Percentiles rank a stretch among this genome's conserved stretches.
phyloP scores from a whole-genome alignment of 306 rosid genomes.

The Dicorynia guianensis region DNA sequence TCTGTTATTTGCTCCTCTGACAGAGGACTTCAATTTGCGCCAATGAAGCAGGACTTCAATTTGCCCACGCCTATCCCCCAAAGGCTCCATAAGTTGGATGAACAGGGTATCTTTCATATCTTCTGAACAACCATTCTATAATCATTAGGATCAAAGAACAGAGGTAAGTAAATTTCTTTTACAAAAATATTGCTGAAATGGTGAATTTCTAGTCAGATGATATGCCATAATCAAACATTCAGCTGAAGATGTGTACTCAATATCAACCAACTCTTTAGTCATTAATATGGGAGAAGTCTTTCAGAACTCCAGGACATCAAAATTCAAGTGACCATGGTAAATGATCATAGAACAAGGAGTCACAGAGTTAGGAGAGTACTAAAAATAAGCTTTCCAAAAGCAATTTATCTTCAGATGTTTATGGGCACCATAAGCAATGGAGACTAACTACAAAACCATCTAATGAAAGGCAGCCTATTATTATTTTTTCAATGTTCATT shows the following conservation, averaged over 20 bases:
- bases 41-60: constrained; percentile 1
- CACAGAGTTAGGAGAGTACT: not conserved
- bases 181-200: not conserved
- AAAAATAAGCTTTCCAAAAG: not conserved
- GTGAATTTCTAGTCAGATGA: not conserved
- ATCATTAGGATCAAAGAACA: constrained; percentile 68
- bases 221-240: not conserved
- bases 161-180: not conserved
- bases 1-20: not conserved
- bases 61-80: constrained; percentile 96
- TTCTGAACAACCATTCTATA: constrained; percentile 76
- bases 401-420: not conserved
- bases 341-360: not conserved
- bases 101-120: constrained; percentile 81
- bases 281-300: not conserved
- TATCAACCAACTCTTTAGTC: not conserved
- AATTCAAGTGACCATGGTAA: not conserved
- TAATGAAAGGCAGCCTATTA: not conserved
- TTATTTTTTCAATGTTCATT: too few species aligned
- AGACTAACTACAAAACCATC: not conserved
- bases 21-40: not conserved
- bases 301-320: not conserved
- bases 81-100: constrained; percentile 90
- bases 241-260: not conserved
- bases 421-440: not conserved